Evolutionary conservation across 1,139 yeast species (phyloP), one percentile per base, ranked within the genome.

Genomic region (Eremothecium cymbalariae): DNA sequence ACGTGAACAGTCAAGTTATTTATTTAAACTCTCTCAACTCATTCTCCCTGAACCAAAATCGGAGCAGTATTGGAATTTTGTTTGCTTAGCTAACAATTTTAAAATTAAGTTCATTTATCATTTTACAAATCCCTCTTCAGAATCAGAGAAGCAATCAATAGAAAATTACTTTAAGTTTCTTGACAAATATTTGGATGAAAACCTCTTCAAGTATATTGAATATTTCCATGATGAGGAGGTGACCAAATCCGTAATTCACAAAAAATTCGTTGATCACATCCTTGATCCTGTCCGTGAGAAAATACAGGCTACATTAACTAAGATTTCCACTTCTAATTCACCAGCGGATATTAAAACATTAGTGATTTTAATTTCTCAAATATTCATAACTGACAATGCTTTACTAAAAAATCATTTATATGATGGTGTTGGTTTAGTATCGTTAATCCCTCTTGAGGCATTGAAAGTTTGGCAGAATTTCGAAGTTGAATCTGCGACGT

Each of bases 21-120:
- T 73, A 23, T 51, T 68, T 19, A 46, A 55, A 19, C 45, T 74
- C 12, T 74, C 72, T 36, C 52, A 60, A 4, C 51, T 70, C 7
- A 22, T 41, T 5, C 41, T 47, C 6, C 40, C 47, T 3, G 38
- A 45, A 1, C 67, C 72, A 0, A 35, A 36, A 6, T 31, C 22
- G 4, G 65, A 67, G 32, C 75, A 76, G 0, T 54, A 61, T 1
- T 70, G 79, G 74, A 80, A 78, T 1, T 65, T 82, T 32, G 70
- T 70, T 21, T 55, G 68, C 0, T 57, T 85, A 19, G 62, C 80
- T 0, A 64, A 67, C 27, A 78, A 80, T 6, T 69, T 83, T 37
- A 64, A 64, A 16, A 55, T 72, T 9, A 69, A 90, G 38, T 83
- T 86, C 52, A 66, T 71, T 28, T 88, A 69, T 58, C 95, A 88